Percentiles rank a stretch among this genome's conserved stretches.
phyloP scores from a whole-genome alignment of 2,329 filamentous ascomycete genomes.

The Alternaria brassicae region DNA sequence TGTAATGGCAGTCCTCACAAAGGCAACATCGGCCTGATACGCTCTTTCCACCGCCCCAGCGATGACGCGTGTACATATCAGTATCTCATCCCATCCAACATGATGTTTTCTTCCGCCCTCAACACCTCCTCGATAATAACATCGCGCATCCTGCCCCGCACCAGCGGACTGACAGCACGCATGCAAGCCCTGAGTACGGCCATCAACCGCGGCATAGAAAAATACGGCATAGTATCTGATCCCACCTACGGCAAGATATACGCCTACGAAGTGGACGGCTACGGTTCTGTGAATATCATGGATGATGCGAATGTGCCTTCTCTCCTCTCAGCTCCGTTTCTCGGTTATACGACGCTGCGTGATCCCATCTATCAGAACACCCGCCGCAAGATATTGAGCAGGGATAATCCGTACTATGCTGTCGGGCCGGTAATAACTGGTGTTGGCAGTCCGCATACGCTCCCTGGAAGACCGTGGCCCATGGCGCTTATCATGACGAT shows the following conservation, averaged over 20 bases:
- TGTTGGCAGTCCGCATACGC: constrained; percentile 56
- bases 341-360: constrained; percentile 59
- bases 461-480: constrained; percentile 57
- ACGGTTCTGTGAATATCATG: constrained; percentile 64
- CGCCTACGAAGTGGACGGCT: constrained; percentile 59
- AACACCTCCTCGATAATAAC: constrained; percentile 61
- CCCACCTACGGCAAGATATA: constrained; percentile 50
- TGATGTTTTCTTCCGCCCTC: constrained; percentile 76
- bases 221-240: constrained; percentile 49
- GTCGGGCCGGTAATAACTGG: constrained; percentile 55
- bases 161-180: constrained; percentile 58
- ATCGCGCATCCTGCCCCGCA: constrained; percentile 50
- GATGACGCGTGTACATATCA: constrained; percentile 61
- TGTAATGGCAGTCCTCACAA: constrained; percentile 58
- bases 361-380: constrained; percentile 56
- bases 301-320: constrained; percentile 76
- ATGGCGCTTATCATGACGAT: constrained; percentile 60
- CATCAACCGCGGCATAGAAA: constrained; percentile 54
- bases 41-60: constrained; percentile 58
- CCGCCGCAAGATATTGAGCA: constrained; percentile 51
- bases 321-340: constrained; percentile 68
- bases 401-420: constrained; percentile 58
- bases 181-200: constrained; percentile 64
- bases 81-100: constrained; percentile 61
- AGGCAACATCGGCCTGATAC: constrained; percentile 57